Evolutionary conservation across 768 basidiomycete genomes (phyloP).

Genomic region (Dictyophora rubrovolvata): DNA sequence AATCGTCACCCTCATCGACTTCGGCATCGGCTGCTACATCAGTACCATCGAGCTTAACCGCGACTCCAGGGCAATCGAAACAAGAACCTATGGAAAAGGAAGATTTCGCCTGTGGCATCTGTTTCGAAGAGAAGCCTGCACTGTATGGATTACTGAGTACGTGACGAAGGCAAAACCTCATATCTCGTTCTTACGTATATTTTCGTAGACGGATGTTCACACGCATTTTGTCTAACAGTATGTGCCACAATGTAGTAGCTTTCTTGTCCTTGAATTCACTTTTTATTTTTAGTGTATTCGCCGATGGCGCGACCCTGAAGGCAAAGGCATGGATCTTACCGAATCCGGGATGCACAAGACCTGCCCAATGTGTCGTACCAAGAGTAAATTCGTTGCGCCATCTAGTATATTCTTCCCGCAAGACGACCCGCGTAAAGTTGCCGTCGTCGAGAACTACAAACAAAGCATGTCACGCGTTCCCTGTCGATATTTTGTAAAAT

Average conservation of each 20-base stretch:
- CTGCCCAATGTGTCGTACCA: slow-evolving; percentile 67
- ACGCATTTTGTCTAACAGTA: slow-evolving; percentile 69
- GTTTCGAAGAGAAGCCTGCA: slow-evolving; percentile 54
- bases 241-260: slow-evolving; percentile 13
- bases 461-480: slow-evolving; percentile 61
- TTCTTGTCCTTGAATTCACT: slow-evolving; percentile 7
- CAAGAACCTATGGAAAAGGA: slow-evolving; percentile 25
- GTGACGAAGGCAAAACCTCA: slow-evolving; percentile 9
- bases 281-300: slow-evolving; percentile 53
- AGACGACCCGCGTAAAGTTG: slow-evolving; percentile 41
- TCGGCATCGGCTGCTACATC: slow-evolving; percentile 8
- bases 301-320: slow-evolving; percentile 59
- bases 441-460: slow-evolving; percentile 48
- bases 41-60: background rate
- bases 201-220: slow-evolving; percentile 64
- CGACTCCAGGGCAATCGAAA: background rate
- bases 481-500: slow-evolving; percentile 62
- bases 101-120: slow-evolving; percentile 56
- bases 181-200: background rate
- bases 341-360: slow-evolving; percentile 56
- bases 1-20: slow-evolving; percentile 2
- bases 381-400: slow-evolving; percentile 61
- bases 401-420: slow-evolving; percentile 58
- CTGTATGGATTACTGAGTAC: slow-evolving; percentile 61
- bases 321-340: slow-evolving; percentile 40